A percentile compares a stretch with the other conserved stretches of the same genome.
Evolutionary conservation across 139 green algal species (phyloP).

Genomic region (Astrephomene gubernaculifera): DNA sequence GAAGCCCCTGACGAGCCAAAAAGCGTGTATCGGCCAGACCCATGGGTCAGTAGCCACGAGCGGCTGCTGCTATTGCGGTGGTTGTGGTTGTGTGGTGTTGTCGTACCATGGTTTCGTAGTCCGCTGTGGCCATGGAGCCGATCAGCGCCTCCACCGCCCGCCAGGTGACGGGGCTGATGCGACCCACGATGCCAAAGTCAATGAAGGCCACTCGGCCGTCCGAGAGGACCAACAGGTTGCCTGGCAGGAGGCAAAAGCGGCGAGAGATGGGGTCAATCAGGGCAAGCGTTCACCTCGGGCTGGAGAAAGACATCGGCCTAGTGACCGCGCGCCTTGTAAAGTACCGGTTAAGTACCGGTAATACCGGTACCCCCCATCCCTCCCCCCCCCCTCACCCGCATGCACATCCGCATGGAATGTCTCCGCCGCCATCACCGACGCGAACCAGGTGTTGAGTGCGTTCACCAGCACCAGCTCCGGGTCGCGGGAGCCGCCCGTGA

Average conservation of each 20-base stretch:
- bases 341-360: no score
- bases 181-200: conserved; percentile 97
- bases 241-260: no score
- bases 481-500: conserved; percentile 54
- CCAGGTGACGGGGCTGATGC: conserved; percentile 72
- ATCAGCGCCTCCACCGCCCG: conserved; percentile 84
- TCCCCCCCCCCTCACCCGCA: conserved; percentile 39
- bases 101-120: conserved; percentile 75
- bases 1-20: no score
- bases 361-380: background rate
- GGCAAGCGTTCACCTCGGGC: no score
- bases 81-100: no score
- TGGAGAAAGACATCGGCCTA: no score
- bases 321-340: no score
- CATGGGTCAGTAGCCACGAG: no score
- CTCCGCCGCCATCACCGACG: conserved; percentile 82
- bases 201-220: conserved; percentile 88
- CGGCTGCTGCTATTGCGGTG: no score
- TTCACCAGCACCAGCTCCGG: conserved; percentile 75
- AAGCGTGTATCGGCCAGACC: no score
- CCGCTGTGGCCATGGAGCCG: conserved; percentile 57
- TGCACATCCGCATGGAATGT: conserved; percentile 99
- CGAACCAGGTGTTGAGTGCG: conserved; percentile 98
- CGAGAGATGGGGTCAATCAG: no score
- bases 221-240: conserved; percentile 94